Evolutionary conservation across 1,139 yeast species (phyloP).

Genomic region (Saccharomyces pastorianus): DNA sequence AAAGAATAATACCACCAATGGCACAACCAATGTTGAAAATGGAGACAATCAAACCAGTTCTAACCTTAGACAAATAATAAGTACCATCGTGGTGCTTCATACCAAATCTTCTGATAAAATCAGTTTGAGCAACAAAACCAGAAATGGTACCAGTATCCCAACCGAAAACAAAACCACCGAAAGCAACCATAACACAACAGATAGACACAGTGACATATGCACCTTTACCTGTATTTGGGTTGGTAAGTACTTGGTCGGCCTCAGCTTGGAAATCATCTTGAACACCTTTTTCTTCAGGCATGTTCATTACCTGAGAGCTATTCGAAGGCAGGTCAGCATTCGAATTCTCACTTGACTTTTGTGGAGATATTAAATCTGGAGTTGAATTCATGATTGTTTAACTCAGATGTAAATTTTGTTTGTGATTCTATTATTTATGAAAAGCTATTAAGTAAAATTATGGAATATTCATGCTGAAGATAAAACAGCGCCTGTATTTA

Average conservation of each 20-base stretch:
- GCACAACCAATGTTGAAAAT: conserved; percentile 66
- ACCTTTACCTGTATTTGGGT: conserved; percentile 7
- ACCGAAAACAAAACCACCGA: conserved; percentile 64
- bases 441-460: conserved; percentile 14
- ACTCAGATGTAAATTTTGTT: background rate
- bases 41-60: conserved; percentile 55
- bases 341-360: conserved; percentile 12
- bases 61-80: conserved; percentile 41
- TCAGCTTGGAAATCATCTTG: conserved; percentile 17
- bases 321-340: conserved; percentile 5
- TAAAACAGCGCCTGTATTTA: background rate
- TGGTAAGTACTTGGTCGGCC: background rate
- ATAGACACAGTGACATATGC: conserved; percentile 34
- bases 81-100: conserved; percentile 42
- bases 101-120: conserved; percentile 47
- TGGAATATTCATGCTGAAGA: background rate
- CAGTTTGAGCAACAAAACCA: conserved; percentile 66
- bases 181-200: conserved; percentile 44
- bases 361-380: conserved; percentile 18
- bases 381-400: conserved; percentile 14
- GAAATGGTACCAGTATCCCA: conserved; percentile 74
- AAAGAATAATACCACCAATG: conserved; percentile 51
- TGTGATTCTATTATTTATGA: background rate
- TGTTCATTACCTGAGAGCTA: conserved; percentile 13
- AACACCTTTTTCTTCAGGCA: conserved; percentile 19